Base-by-base conservation (phyloP, 2,329 filamentous ascomycete genomes). In the Aureobasidium pullulans region DNA sequence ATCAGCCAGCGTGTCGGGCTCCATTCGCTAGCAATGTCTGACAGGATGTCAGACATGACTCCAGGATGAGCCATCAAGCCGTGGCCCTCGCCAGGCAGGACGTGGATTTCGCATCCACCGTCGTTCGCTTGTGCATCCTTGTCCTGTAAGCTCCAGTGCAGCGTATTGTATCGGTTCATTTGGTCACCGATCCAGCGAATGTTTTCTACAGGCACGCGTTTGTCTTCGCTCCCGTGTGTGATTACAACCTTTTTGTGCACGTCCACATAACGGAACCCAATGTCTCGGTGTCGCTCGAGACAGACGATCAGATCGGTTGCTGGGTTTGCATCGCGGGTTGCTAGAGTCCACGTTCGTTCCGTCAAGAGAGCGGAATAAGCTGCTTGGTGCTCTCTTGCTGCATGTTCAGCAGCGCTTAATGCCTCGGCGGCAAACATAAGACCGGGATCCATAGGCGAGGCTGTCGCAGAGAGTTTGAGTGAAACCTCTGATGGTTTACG, bases 231-330 rank as follows among this genome's bases (percentile, higher is more conserved):
- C 39, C 94, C 94, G 71, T 99, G 94, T 68, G 96, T 93, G 64
- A 99, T 96, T 28, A 96, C 87, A 0, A 97, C 89, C 0, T 90
- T 84, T 8, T 91, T 84, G 6, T 88, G 95, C 65, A 99, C 96
- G 70, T 99, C 94, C 16, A 96, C 93, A 70, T 99, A 99, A 52
- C 92, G 85, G 76, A 99, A 99, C 0, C 94, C 94, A 66, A 99
- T 96, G 0, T 89, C 86, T 67, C 96, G 90, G 31, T 89, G 84
- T 23, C 94, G 85, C 73, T 99, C 94, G 1, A 99, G 80, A 70
- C 94, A 99, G 6, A 96, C 89, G 1, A 99, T 79, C 16, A 99
- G 77, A 72, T 99, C 94, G 0, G 96, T 90, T 0, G 94, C 93
- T 0, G 94, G 94, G 70, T 99, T 97, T 1, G 92, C 91, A 52